Base-by-base conservation (phyloP, 257 asterid genomes). In the Prunella vulgaris region DNA sequence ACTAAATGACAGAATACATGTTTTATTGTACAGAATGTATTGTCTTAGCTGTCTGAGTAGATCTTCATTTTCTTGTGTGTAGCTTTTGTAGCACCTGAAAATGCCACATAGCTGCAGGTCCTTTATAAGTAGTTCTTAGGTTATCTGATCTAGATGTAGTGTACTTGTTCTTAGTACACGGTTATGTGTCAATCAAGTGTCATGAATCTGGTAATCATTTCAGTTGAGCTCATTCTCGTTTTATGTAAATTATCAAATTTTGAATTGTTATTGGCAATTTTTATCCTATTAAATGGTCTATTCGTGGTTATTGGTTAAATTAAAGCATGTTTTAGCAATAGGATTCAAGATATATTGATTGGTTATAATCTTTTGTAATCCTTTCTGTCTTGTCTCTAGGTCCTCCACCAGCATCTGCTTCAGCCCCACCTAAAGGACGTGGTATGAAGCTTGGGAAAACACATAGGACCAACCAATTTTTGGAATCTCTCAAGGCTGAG, bases 401-500 rank as follows among this genome's bases (percentile, higher is more conserved):
- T 72, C 96, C 87, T 58, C 86, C 86, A 57, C 44, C 95, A 69
- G 68, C 95, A 71, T 60, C 97, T 77, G 90, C 93, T 80, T 67
- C 87, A 42, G 97, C 92, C 77, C 96, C 97, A 70, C 84, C 89
- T 25, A 92, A 92, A 78, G 95, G 93, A 63, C 85, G 79, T 75
- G 97, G 96, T 66, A 89, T 92, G 95, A 77, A 92, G 84, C 87
- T 92, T 60, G 97, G 97, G 17, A 92, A 92, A 84, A 75, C 89
- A 54, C 93, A 85, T 66, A 89, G 72, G 82, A 77, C 95, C 60
- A 88, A 87, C 81, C 97, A 92, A 69, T 87, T 92, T 75, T 78
- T 92, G 85, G 97, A 92, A 73, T 87, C 97, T 70, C 84, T 92
- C 42, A 92, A 86, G 78, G 95, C 95, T 70, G 97, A 92, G 75